These are phyloP conservation scores for Hypoxylon intermedium DNA, from an alignment of 495 filamentous ascomycete species.

Conservation along the genomic window DNA sequence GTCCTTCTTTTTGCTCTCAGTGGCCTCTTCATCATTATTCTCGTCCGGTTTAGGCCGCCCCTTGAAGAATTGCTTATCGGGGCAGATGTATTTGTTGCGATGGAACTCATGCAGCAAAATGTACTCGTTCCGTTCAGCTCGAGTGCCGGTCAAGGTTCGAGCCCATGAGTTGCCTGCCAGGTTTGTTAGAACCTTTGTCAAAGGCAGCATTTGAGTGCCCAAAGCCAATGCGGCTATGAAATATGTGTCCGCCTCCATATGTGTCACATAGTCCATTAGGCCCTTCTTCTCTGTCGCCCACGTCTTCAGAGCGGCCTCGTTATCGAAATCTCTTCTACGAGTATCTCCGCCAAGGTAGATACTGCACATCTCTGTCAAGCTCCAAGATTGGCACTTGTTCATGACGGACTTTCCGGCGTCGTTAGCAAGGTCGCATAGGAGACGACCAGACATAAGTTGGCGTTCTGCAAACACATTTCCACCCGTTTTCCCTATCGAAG, in stretches of 20 bases:
- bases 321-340: slow-evolving; percentile 81
- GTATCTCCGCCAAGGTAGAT: slow-evolving; percentile 76
- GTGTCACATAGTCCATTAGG: slow-evolving; percentile 88
- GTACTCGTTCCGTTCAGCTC: slow-evolving; percentile 98
- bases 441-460: slow-evolving; percentile 84
- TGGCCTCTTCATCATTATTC: slow-evolving; percentile 68
- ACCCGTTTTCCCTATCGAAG: slow-evolving; percentile 81
- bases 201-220: slow-evolving; percentile 85
- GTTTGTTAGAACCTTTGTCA: slow-evolving; percentile 95
- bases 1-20: slow-evolving; percentile 89
- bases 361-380: slow-evolving; percentile 93
- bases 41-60: slow-evolving; percentile 71
- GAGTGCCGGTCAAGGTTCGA: slow-evolving; percentile 89
- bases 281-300: slow-evolving; percentile 86
- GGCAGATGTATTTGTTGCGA: slow-evolving; percentile 95
- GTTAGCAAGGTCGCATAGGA: slow-evolving; percentile 94
- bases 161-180: slow-evolving; percentile 99
- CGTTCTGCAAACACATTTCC: slow-evolving; percentile 92
- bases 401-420: slow-evolving; percentile 97
- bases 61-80: slow-evolving; percentile 83
- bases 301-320: slow-evolving; percentile 82
- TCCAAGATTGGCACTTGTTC: slow-evolving; percentile 98
- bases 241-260: slow-evolving; percentile 93
- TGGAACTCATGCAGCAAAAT: slow-evolving; percentile 98
- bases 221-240: slow-evolving; percentile 91